Percentiles rank a stretch among this genome's conserved stretches.
phyloP scores from a whole-genome alignment of 352 stramenopile genomes.

The Phytophthora gonapodyides region DNA sequence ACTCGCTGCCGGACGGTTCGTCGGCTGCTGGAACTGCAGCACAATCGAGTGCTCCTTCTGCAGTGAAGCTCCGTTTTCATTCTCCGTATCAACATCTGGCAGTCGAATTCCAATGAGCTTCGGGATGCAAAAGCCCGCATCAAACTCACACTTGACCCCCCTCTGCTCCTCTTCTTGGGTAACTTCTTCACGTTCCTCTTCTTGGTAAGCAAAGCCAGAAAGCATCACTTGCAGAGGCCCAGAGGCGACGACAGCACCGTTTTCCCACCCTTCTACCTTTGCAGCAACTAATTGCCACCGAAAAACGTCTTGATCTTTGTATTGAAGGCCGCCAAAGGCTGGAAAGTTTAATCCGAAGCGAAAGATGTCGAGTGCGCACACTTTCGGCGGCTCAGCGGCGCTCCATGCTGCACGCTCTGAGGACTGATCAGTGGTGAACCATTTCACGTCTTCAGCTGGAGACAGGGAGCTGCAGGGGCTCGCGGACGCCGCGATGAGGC shows the following conservation, averaged over 20 bases:
- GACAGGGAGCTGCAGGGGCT: background rate
- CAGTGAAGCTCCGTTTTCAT: constrained; percentile 23
- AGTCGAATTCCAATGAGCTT: constrained; percentile 58
- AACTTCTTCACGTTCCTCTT: constrained; percentile 7
- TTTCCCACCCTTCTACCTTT: constrained; percentile 19
- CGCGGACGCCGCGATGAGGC: constrained; percentile 14
- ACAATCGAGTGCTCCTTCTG: constrained; percentile 49
- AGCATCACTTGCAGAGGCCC: constrained; percentile 10
- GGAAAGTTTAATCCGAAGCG: constrained; percentile 38
- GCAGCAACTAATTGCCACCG: constrained; percentile 37
- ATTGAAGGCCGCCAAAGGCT: constrained; percentile 2
- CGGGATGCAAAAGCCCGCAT: constrained; percentile 54
- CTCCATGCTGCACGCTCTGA: constrained; percentile 15
- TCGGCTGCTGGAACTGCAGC: constrained; percentile 59
- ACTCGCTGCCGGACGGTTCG: constrained; percentile 44
- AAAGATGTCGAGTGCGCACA: constrained; percentile 39
- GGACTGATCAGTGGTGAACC: constrained; percentile 4
- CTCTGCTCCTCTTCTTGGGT: constrained; percentile 2
- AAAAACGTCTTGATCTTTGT: constrained; percentile 23
- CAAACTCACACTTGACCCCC: constrained; percentile 52
- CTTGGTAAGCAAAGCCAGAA: background rate
- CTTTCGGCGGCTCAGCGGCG: background rate
- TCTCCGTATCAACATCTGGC: constrained; percentile 37
- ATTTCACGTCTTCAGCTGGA: constrained; percentile 4
- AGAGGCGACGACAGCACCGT: constrained; percentile 17